phyloP scores from a whole-genome alignment of 148 eudicot species.

The Hydrangea macrophylla region DNA sequence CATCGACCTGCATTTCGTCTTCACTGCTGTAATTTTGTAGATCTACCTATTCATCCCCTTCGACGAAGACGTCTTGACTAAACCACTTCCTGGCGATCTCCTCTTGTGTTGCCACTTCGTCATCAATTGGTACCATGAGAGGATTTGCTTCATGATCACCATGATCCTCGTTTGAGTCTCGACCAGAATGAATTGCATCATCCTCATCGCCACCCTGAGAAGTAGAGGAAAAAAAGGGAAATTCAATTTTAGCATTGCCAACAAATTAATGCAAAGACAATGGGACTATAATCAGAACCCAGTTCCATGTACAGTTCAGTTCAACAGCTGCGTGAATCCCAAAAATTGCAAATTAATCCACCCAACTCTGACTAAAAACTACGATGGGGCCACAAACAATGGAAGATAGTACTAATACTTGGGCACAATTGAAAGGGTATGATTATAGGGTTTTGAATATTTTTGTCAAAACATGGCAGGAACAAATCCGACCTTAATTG shows the following conservation, averaged over 20 bases:
- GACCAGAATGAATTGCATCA: constrained; percentile 32
- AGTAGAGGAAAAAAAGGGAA: neutral
- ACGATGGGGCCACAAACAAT: neutral
- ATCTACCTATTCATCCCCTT: constrained; percentile 51
- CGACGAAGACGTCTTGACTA: constrained; percentile 70
- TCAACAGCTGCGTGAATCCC: neutral
- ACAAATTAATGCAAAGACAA: neutral
- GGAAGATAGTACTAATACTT: neutral
- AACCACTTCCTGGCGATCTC: constrained; percentile 69
- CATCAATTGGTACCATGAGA: constrained; percentile 59
- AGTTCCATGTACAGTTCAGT: neutral
- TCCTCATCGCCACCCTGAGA: constrained; percentile 44
- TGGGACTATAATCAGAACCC: neutral
- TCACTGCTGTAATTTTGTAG: constrained; percentile 45
- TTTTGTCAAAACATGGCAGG: neutral
- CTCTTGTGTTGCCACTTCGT: constrained; percentile 59
- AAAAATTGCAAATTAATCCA: neutral
- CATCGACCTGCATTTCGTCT: constrained; percentile 61
- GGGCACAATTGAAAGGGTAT: neutral
- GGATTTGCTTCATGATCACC: constrained; percentile 69
- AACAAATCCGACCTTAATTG: too few relatives aligned
- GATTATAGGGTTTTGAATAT: too few relatives aligned
- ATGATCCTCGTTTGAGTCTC: constrained; percentile 72
- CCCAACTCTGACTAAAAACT: neutral
- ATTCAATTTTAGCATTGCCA: too few relatives aligned